Evolutionary conservation across 164 flowering plant species (phyloP), one percentile per base, ranked within the genome.

Genomic region (Berberis thunbergii): DNA sequence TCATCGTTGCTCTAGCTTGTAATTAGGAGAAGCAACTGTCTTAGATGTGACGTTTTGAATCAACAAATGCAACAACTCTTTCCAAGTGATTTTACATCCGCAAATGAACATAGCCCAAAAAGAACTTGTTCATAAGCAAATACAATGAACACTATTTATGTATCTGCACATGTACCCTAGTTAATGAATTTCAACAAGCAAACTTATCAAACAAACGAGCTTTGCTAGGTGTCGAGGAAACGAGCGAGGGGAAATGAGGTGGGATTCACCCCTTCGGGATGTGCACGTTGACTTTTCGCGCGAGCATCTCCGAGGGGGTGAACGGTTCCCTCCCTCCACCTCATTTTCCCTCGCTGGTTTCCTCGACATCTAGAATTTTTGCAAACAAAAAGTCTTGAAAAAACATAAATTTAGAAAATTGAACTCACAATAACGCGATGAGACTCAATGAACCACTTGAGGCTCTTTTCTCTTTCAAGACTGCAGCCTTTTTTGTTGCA

Each of bases 361-460:
- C n/a, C n/a, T n/a, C n/a, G n/a, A n/a, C n/a, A n/a, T n/a, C n/a
- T n/a, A n/a, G n/a, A n/a, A n/a, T n/a, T n/a, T n/a, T n/a, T n/a
- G n/a, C n/a, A n/a, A n/a, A n/a, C n/a, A n/a, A n/a, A n/a, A n/a
- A 54, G 57, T 7, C 6, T 38, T 2, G 5, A 7, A 38, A 26
- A n/a, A 7, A 8, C 39, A 38, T 2, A 39, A 56, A 56, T 13
- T 4, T 13, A 1, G 6, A 8, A 39, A 3, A 8, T 26, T 2
- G 39, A 41, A 76, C 97, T 87, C 71, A 94, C 99, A 57, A 91
- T 80, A 43, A 89, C 83, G 52, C 94, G 91, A 9, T 97, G 99
- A 54, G 99, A 43, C 89, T 80, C 6, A 75, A 13, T 40, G 87
- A 71, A 54, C 84, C 87, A 76, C 77, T 75, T 3, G 79, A 76